Conservation (phyloP, 2,329 filamentous ascomycete species). For the Tothia fuscella region DNA sequence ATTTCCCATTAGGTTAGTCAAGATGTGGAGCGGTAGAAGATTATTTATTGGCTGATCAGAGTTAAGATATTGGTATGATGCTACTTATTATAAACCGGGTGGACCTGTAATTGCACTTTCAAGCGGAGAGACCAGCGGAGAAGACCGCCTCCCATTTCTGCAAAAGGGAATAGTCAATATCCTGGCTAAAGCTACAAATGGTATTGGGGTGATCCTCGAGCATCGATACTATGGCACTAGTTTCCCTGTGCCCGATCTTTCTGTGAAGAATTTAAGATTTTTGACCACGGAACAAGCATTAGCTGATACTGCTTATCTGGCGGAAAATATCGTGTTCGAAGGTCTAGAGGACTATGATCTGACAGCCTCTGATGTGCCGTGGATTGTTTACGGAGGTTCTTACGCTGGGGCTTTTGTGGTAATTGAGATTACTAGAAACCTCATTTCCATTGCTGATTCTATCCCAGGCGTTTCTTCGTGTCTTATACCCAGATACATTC, state of each 20-base stretch:
- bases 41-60: no score
- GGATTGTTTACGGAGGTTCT: conserved; percentile 71
- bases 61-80: conserved; percentile 83
- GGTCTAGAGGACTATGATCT: conserved; percentile 57
- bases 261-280: conserved; percentile 62
- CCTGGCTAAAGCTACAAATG: conserved; percentile 57
- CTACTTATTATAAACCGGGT: conserved; percentile 59
- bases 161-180: conserved; percentile 67
- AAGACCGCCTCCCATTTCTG: conserved; percentile 54
- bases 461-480: conserved; percentile 64
- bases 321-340: conserved; percentile 56
- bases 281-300: conserved; percentile 72
- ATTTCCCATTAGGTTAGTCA: conserved; percentile 58
- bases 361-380: conserved; percentile 53
- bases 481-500: conserved; percentile 65
- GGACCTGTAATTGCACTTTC: conserved; percentile 72
- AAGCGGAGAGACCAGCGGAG: conserved; percentile 56
- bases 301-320: conserved; percentile 74
- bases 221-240: conserved; percentile 79
- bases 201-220: conserved; percentile 70
- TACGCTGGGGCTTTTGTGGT: conserved; percentile 73
- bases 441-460: no score
- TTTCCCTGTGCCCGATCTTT: conserved; percentile 54
- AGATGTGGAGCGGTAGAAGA: no score
- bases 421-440: no score